These are phyloP conservation scores for Entelexis paramagnoliae DNA, from an alignment of 1,139 yeast species.

Conservation along the genomic window DNA sequence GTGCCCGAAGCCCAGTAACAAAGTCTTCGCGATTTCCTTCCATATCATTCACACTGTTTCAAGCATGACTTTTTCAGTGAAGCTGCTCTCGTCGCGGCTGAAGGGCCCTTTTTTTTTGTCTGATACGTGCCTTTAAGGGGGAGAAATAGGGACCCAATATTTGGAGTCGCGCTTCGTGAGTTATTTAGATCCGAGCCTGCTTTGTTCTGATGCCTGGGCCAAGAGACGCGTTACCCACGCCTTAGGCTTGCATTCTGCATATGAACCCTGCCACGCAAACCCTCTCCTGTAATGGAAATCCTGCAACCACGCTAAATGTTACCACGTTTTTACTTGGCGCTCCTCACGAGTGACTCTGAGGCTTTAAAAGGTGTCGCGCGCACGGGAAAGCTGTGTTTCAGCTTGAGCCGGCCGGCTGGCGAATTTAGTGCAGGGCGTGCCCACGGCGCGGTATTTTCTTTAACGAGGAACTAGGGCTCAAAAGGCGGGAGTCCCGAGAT, in stretches of 20 bases:
- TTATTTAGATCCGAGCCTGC: neutral
- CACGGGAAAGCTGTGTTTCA: no score
- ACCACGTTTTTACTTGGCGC: neutral
- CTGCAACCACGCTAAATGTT: neutral
- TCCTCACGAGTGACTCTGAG: neutral
- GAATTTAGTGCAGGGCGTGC: no score
- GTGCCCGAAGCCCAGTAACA: slow-evolving; percentile 16
- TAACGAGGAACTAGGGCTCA: neutral
- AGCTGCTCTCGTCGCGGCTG: neutral
- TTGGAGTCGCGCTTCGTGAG: neutral
- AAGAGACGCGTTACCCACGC: slow-evolving; percentile 1
- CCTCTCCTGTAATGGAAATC: neutral
- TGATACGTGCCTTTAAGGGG: neutral
- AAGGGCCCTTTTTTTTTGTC: neutral
- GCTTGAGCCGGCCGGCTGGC: no score
- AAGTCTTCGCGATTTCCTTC: slow-evolving; percentile 4
- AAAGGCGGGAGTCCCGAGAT: no score
- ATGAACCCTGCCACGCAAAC: neutral
- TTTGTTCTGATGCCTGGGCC: neutral
- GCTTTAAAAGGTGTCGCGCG: no score
- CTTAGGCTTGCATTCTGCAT: slow-evolving; percentile 3
- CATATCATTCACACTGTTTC: neutral
- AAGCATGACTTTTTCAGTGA: neutral
- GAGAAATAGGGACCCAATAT: neutral
- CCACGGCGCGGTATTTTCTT: neutral